phyloP scores from a whole-genome alignment of 2,329 filamentous ascomycete species.

The Berkeleyomyces rouxiae region DNA sequence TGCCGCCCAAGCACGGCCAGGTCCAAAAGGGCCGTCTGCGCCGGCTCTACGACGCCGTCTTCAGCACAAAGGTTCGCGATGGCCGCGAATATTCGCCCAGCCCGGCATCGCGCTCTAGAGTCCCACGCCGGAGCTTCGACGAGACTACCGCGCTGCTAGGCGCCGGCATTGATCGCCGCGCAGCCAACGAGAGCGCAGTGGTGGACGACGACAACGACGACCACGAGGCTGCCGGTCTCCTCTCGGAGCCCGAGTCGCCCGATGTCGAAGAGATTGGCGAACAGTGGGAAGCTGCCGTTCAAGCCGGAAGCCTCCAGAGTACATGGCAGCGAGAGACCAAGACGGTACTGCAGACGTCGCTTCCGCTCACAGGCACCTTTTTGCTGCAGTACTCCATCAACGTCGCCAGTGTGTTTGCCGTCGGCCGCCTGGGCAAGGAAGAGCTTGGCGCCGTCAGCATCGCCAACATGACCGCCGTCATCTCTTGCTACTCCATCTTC shows the following conservation, averaged over 20 bases:
- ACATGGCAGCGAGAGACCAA: conserved; percentile 84
- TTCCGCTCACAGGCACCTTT: conserved; percentile 57
- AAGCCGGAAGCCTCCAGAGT: conserved; percentile 64
- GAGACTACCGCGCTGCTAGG: conserved; percentile 6
- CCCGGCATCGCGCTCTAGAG: not conserved
- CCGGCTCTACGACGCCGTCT: conserved; percentile 31
- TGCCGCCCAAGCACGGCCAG: conserved; percentile 37
- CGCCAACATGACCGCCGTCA: conserved; percentile 61
- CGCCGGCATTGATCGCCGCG: not conserved
- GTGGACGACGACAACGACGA: conserved; percentile 1
- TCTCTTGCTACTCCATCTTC: conserved; percentile 60
- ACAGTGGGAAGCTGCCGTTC: conserved; percentile 75
- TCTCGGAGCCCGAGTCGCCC: conserved; percentile 23
- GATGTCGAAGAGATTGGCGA: conserved; percentile 44
- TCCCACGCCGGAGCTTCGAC: not conserved
- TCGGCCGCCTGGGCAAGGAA: conserved; percentile 56
- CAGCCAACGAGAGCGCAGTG: conserved; percentile 18
- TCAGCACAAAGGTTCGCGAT: conserved; percentile 33
- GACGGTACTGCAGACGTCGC: conserved; percentile 56
- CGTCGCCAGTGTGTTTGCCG: conserved; percentile 64
- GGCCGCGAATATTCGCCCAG: conserved; percentile 12
- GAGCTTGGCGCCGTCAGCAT: conserved; percentile 30
- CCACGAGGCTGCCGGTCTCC: conserved; percentile 19
- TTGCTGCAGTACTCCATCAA: conserved; percentile 70
- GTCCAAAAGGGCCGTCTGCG: conserved; percentile 17